Evolutionary conservation across 768 basidiomycete species (phyloP), one percentile per base, ranked within the genome.

Genomic region (Russula sp.): DNA sequence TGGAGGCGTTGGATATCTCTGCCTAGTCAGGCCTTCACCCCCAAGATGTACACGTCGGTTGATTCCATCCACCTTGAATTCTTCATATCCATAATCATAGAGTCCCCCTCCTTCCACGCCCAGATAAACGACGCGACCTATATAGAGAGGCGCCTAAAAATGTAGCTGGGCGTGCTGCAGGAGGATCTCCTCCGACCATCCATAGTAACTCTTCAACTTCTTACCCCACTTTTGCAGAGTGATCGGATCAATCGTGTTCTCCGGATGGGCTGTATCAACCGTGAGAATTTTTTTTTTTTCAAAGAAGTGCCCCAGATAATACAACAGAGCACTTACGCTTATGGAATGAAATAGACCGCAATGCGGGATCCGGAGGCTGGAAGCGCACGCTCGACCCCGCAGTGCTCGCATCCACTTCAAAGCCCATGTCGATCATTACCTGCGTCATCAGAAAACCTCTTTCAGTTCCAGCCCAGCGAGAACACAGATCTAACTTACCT

Each of bases 321-420:
- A 39, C 16, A 16, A 27, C 9, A 9, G 6, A 22, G 40, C 34
- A 55, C 63, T 61, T 52, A 71, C 71, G 73, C 59, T 74, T 74
- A 56, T 74, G 73, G 58, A 74, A 72, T 13, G 71, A 70, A 42
- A 74, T 71, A 4, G 73, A 68, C 27, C 54, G 58, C 52, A 68
- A 53, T 10, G 66, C 60, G 9, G 54, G 51, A 56, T 68, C 66
- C 0, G 70, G 73, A 2, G 73, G 73, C 64, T 73, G 69, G 55
- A 74, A 74, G 16, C 71, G 68, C 31, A 74, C 73, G 50, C 73
- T 70, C 35, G 72, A 73, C 39, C 73, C 73, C 6, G 72, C 71
- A 18, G 73, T 69, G 42, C 70, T 68, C 27, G 68, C 68, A 54
- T 70, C 72, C 42, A 68, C 68, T 7, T 64, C 65, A 52, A 74